Evolutionary conservation across 768 basidiomycete species (phyloP), one percentile per base, ranked within the genome.

Genomic region (Suillus hirtellus): DNA sequence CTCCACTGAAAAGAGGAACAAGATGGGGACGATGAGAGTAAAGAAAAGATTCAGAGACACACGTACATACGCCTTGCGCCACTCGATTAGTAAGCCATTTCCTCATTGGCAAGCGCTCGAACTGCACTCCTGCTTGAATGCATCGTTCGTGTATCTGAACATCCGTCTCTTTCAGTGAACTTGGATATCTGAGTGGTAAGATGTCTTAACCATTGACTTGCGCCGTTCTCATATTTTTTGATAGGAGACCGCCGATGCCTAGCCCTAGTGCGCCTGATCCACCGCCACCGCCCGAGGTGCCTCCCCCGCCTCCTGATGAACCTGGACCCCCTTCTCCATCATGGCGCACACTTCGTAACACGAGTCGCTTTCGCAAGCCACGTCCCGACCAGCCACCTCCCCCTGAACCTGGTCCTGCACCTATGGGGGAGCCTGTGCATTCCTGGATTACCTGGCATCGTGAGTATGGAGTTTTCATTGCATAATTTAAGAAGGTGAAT

Each of bases 141-240:
- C 1, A 44, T 17, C 27, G 53, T 38, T 11, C 9, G 5, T 60
- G 34, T 31, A 4, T 27, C 37, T 38, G 24, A 60, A 60, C 24
- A 11, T 21, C 40, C 0, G 21, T 8, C 31, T 31, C 50, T 44
- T 66, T 12, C 66, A 93, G 92, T 68, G 90, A 93, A 79, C 81
- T 95, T 61, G 92, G 89, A 34, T 84, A 81, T 62, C 78, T 9
- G 87, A 90, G n/a, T 94, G 92, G 93, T 87, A 43, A 66, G 76
- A 59, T 27, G 19, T n/a, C 61, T 7, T 24, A n/a, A 43, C 7
- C 8, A 40, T 61, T 47, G 21, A 11, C 46, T 65, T 61, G 61
- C 40, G 61, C 35, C n/a, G 55, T 21, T 46, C 64, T 63, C 34
- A 59, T 19, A 38, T 63, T 49, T n/a, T 10, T 24, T 21, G 44